Base-by-base conservation (phyloP, 2,329 filamentous ascomycete species). In the Ophiostoma angusticollis region DNA sequence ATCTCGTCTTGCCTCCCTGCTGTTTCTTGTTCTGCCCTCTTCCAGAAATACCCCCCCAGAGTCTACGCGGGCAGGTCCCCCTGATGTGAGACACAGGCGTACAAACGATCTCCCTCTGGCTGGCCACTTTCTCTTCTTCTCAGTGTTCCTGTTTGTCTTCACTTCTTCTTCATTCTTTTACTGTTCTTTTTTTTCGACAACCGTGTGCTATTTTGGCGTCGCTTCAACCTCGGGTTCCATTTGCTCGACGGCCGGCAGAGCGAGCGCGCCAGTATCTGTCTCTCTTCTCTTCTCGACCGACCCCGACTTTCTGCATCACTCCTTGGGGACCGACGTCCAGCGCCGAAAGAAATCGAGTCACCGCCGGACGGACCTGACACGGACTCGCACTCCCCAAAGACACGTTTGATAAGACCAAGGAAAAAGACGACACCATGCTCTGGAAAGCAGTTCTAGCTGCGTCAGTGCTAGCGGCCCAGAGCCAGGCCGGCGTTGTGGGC, bases 401-500 rank as follows among this genome's bases (percentile, higher is more conserved):
- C n/a, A n/a, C n/a, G n/a, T n/a, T 19, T 13, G 13, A 25, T 4
- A 18, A 16, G 3, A 12, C 19, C 28, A 19, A 6, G n/a, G 11
- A 19, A 11, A 22, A 31, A n/a, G 11, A 5, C 31, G 3, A 23
- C 49, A 55, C 44, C 22, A 64, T 65, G 62, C 43, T 59, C 44
- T 59, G 58, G 58, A 52, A 54, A 43, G 51, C 51, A 22, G 45
- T 50, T 35, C 44, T 61, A 17, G 47, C 57, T 21, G 54, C 54
- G 31, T 53, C 58, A 39, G 49, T 62, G 45, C 52, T 64, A 32
- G 58, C 54, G 43, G 48, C 49, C 16, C 55, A 53, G 38, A 59
- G 54, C 24, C 50, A 56, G 29, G 61, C 59, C 28, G 55, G 58
- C 12, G 46, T 59, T 16, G 50, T 44, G n/a, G 42, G 39, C 12